phyloP scores from a whole-genome alignment of 441 rosid species.

The Macaranga tanarius region DNA sequence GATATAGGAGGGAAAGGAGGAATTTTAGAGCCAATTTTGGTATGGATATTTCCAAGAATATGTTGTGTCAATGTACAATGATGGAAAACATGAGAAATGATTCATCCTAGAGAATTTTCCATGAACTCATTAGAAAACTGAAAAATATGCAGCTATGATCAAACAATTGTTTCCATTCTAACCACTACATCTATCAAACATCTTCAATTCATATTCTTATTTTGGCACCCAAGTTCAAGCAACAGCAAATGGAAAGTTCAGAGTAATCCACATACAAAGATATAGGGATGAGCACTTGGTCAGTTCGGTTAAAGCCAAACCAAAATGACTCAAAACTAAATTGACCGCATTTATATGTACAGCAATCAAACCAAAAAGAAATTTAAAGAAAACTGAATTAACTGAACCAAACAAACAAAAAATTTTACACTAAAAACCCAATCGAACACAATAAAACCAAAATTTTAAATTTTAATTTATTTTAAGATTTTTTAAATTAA shows the following conservation, averaged over 20 bases:
- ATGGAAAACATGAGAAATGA: neutral
- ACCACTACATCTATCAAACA: neutral
- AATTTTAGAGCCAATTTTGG: neutral
- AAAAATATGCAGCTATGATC: neutral
- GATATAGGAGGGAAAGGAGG: neutral
- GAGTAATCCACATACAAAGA: too few species aligned
- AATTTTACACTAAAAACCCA: too few species aligned
- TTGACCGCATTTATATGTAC: too few species aligned
- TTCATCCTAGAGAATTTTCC: neutral
- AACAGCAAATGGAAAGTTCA: neutral
- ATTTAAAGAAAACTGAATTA: too few species aligned
- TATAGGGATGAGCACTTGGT: too few species aligned
- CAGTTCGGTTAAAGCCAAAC: too few species aligned
- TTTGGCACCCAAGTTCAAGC: neutral
- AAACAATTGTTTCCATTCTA: neutral
- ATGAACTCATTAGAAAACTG: neutral
- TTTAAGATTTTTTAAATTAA: too few species aligned
- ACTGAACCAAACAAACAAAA: too few species aligned
- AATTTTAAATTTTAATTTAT: too few species aligned
- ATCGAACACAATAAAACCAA: too few species aligned
- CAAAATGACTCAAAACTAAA: too few species aligned
- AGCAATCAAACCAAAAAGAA: too few species aligned
- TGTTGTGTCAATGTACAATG: neutral
- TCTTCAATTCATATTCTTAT: neutral
- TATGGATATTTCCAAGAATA: neutral